Base-by-base conservation (phyloP, 352 stramenopile genomes). In the Globisporangium takayamanum region DNA sequence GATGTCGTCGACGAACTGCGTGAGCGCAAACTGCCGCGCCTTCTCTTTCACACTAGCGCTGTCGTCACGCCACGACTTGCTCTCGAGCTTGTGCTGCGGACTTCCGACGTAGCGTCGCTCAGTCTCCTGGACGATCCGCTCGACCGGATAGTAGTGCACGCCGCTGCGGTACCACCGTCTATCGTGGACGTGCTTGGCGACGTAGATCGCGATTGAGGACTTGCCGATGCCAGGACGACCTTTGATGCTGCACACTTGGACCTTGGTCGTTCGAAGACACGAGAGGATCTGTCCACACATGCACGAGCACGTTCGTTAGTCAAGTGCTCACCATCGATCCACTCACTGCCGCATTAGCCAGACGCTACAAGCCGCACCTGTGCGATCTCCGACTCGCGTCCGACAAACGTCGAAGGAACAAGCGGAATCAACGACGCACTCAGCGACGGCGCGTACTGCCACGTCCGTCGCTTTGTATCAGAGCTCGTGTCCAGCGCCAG, bases 121-220 rank as follows among this genome's bases (percentile, higher is more conserved):
- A 7, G 33, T 57, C 18, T 75, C 51, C 25, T 70, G 59, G 5
- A 78, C 46, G 33, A 76, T 41, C 37, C 69, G 64, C 52, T 81
- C 65, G n/a, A 88, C 60, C 20, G 76, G 64, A 47, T 82, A 76
- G 45, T 78, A 88, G 53, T 88, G 74, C 10, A 88, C 72, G 15
- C 78, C 78, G 55, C 72, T 66, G 46, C 64, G 67, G 49, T 87
- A 87, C 36, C 63, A 73, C 33, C 60, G 64, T 4, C 69, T 68
- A 22, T 75, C 67, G 20, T 74, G 74, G 0, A 65, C 66, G 16
- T 69, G 73, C 66, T 80, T 84, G 1, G 80, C 74, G 50, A 89
- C 58, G 51, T 75, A 73, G 20, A 78, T 73, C 2, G 74, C 79
- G 52, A 87, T 68, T 8, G 80, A 80, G 10, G 80, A 81, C 51